A percentile compares a stretch with the other conserved stretches of the same genome.
Conservation (phyloP, 1,284 basidiomycete genomes). For the Anthracocystis setariae region DNA sequence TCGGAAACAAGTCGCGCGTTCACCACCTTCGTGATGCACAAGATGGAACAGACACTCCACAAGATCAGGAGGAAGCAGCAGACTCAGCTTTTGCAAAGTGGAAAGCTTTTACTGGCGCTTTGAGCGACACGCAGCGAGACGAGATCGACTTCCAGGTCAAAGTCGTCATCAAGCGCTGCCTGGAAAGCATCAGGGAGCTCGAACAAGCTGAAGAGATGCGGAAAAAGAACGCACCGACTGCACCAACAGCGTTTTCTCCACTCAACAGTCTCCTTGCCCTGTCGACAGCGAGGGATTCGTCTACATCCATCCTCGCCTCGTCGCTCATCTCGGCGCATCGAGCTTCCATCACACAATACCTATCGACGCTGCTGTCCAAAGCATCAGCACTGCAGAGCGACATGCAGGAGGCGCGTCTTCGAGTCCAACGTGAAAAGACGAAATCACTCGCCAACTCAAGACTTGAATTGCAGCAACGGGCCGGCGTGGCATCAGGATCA, state of each 20-base stretch:
- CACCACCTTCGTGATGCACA: slow-evolving; percentile 21
- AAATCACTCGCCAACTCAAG: slow-evolving; percentile 41
- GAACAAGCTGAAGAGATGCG: slow-evolving; percentile 78
- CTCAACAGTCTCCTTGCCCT: slow-evolving; percentile 34
- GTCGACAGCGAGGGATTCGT: slow-evolving; percentile 44
- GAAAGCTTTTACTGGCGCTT: slow-evolving; percentile 72
- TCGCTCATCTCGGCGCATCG: slow-evolving; percentile 79
- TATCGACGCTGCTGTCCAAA: slow-evolving; percentile 80
- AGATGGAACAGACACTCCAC: slow-evolving; percentile 25
- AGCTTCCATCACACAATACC: slow-evolving; percentile 83
- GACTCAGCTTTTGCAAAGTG: slow-evolving; percentile 52
- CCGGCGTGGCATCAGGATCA: slow-evolving; percentile 6
- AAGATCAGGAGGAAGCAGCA: slow-evolving; percentile 17
- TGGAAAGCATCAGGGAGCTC: slow-evolving; percentile 84
- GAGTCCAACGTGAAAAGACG: slow-evolving; percentile 51
- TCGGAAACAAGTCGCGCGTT: slow-evolving; percentile 27
- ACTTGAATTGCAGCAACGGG: slow-evolving; percentile 16
- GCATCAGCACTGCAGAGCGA: slow-evolving; percentile 81
- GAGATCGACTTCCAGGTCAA: slow-evolving; percentile 89
- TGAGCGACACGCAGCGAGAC: slow-evolving; percentile 86
- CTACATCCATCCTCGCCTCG: slow-evolving; percentile 46
- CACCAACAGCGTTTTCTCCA: slow-evolving; percentile 25
- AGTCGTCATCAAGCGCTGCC: slow-evolving; percentile 80
- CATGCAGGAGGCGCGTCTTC: slow-evolving; percentile 76
- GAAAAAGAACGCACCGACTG: slow-evolving; percentile 49